Conservation (phyloP, 2,329 filamentous ascomycete genomes). For the Aureobasidium sp. region DNA sequence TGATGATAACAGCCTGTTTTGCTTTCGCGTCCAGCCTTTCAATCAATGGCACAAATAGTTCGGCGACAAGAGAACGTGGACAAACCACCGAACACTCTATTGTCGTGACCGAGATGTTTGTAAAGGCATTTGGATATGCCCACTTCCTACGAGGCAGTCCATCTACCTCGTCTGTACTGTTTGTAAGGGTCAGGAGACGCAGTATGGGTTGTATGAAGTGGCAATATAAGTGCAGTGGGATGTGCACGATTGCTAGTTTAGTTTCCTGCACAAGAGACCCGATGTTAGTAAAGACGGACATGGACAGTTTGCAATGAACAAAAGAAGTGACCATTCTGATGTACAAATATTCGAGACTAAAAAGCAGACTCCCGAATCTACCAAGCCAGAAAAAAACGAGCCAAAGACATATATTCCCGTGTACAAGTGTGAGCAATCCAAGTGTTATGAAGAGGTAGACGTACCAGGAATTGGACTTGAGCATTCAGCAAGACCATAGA, state of each 20-base stretch:
- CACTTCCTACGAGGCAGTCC: slow-evolving; percentile 32
- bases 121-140: slow-evolving; percentile 63
- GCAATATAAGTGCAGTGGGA: slow-evolving; percentile 70
- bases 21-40: slow-evolving; percentile 48
- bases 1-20: slow-evolving; percentile 57
- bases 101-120: slow-evolving; percentile 89
- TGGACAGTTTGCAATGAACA: background rate
- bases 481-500: slow-evolving; percentile 42
- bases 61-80: slow-evolving; percentile 63
- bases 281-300: slow-evolving; percentile 5
- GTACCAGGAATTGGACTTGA: slow-evolving; percentile 43
- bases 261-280: slow-evolving; percentile 58
- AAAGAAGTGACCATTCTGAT: background rate
- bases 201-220: slow-evolving; percentile 80
- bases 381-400: background rate
- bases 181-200: slow-evolving; percentile 60
- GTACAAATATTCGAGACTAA: background rate
- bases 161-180: slow-evolving; percentile 31
- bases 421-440: slow-evolving; percentile 12
- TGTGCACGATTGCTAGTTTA: slow-evolving; percentile 80
- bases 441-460: slow-evolving; percentile 26
- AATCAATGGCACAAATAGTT: slow-evolving; percentile 69
- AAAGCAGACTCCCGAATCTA: background rate
- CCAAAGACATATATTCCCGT: background rate
- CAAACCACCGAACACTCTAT: slow-evolving; percentile 92